These are phyloP conservation scores for Fimicolochytrium jonesii DNA, from an alignment of 192 early-diverging fungal species.

Conservation along the genomic window DNA sequence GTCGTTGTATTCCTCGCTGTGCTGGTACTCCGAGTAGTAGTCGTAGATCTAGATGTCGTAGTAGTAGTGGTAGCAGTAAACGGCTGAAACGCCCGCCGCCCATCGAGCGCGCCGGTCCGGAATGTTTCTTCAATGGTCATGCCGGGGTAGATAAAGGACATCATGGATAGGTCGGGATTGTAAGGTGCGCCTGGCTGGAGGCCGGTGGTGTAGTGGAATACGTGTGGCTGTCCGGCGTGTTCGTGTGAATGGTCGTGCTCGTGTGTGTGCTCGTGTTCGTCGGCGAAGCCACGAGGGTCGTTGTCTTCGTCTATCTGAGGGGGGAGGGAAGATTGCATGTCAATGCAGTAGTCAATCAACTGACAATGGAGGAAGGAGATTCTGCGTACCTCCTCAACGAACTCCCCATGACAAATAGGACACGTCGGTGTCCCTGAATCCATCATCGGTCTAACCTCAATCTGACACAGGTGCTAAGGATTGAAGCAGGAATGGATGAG, in stretches of 20 bases:
- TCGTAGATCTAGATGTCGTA: too few relatives aligned
- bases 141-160: too few relatives aligned
- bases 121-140: too few relatives aligned
- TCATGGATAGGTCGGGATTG: too few relatives aligned
- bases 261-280: constrained; percentile 16
- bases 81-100: too few relatives aligned
- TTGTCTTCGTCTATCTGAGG: constrained; percentile 15
- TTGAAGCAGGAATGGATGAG: too few relatives aligned
- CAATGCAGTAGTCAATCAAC: too few relatives aligned
- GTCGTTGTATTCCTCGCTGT: too few relatives aligned
- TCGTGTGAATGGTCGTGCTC: not conserved
- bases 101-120: too few relatives aligned
- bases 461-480: constrained; percentile 62
- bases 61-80: too few relatives aligned
- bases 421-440: constrained; percentile 72
- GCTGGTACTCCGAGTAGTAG: too few relatives aligned
- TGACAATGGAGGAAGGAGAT: not conserved
- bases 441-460: constrained; percentile 63
- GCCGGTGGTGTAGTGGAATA: not conserved
- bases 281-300: constrained; percentile 13
- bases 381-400: constrained; percentile 72
- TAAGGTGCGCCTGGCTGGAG: not conserved
- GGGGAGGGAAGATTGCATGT: not conserved
- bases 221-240: not conserved
- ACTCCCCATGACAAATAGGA: constrained; percentile 67